Conservation (phyloP, 2,329 filamentous ascomycete species). For the Diaporthe batatas region DNA sequence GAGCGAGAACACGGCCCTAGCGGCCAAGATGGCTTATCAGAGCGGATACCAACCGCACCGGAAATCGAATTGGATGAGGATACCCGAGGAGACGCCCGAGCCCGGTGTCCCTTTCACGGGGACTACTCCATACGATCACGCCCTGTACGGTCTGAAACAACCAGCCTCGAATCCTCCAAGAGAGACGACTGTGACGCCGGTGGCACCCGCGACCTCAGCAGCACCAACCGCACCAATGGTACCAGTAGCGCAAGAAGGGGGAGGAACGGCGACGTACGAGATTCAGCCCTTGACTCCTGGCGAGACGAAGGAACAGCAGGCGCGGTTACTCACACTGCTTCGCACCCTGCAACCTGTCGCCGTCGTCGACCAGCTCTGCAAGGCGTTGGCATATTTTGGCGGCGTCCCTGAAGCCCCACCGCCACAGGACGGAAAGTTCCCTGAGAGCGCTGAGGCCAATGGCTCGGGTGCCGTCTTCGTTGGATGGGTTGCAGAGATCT, state of each 20-base stretch:
- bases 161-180: constrained; percentile 33
- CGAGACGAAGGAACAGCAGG: constrained; percentile 71
- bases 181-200: constrained; percentile 29
- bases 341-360: constrained; percentile 66
- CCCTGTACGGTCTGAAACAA: constrained; percentile 39
- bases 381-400: constrained; percentile 73
- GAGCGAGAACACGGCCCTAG: constrained; percentile 71
- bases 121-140: constrained; percentile 40
- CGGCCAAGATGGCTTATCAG: constrained; percentile 68
- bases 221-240: constrained; percentile 38
- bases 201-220: constrained; percentile 41
- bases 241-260: constrained; percentile 30
- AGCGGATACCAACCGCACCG: constrained; percentile 58
- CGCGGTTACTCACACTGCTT: constrained; percentile 69
- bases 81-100: constrained; percentile 37
- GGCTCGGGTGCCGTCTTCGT: constrained; percentile 71
- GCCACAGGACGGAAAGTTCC: constrained; percentile 65
- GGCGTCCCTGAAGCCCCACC: constrained; percentile 68
- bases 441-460: constrained; percentile 67
- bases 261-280: background rate
- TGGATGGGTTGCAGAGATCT: constrained; percentile 74
- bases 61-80: constrained; percentile 41
- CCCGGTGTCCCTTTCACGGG: constrained; percentile 39
- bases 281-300: constrained; percentile 52
- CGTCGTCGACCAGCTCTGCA: constrained; percentile 74